Conservation (phyloP, 1,284 basidiomycete species). For the Kwoniella shivajii region DNA sequence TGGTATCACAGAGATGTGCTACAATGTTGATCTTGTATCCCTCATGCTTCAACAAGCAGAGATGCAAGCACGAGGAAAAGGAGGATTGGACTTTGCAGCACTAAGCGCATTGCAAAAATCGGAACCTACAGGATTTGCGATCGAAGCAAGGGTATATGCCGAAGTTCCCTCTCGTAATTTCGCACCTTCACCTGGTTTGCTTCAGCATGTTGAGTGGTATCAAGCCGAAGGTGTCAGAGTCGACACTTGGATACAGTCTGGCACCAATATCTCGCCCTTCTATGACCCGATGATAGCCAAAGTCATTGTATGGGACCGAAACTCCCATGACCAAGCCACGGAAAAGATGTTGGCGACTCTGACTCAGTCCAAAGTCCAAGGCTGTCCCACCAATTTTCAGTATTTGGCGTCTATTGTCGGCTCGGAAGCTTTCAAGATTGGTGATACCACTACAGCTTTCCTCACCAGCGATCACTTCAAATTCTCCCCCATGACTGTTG, state of each 20-base stretch:
- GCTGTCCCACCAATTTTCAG: slow-evolving; percentile 63
- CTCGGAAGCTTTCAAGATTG: slow-evolving; percentile 57
- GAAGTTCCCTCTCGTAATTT: slow-evolving; percentile 67
- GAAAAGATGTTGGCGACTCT: slow-evolving; percentile 48
- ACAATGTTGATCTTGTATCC: slow-evolving; percentile 66
- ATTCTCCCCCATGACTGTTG: slow-evolving; percentile 56
- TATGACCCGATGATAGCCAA: slow-evolving; percentile 62
- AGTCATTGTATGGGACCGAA: slow-evolving; percentile 39
- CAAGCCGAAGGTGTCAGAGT: slow-evolving; percentile 39
- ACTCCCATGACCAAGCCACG: slow-evolving; percentile 26
- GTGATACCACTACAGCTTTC: slow-evolving; percentile 63
- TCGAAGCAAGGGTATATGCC: slow-evolving; percentile 68
- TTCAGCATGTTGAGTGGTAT: slow-evolving; percentile 61
- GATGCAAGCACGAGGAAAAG: slow-evolving; percentile 36
- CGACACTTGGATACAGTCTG: slow-evolving; percentile 51
- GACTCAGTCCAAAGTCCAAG: slow-evolving; percentile 54
- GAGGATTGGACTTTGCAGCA: slow-evolving; percentile 51
- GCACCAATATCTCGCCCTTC: slow-evolving; percentile 59
- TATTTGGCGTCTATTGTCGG: slow-evolving; percentile 59
- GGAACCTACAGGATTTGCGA: slow-evolving; percentile 54
- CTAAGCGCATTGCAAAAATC: slow-evolving; percentile 29
- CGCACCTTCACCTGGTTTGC: slow-evolving; percentile 64
- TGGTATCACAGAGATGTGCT: slow-evolving; percentile 64
- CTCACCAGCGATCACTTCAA: slow-evolving; percentile 54
- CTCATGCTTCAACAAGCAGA: slow-evolving; percentile 59